Conservation (phyloP, 73 alveolate genomes). For the Paramecium caudatum region DNA sequence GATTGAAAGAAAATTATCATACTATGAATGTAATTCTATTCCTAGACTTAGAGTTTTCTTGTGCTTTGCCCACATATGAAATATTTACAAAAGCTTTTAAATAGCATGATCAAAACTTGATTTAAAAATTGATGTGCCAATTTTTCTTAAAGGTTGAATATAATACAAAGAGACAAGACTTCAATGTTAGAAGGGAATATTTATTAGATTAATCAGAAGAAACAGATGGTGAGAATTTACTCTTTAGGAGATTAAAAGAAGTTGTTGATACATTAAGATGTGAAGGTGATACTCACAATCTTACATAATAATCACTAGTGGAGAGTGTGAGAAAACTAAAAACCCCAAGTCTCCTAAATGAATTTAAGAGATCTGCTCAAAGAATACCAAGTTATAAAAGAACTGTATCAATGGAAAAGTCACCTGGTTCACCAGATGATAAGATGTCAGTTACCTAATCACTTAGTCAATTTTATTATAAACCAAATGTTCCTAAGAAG, state of each 20-base stretch:
- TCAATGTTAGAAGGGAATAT: not conserved
- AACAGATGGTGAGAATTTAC: conserved; percentile 26
- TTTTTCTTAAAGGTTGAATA: conserved; percentile 1
- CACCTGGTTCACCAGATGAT: conserved; percentile 54
- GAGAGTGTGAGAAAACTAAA: too few species aligned
- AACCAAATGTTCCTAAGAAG: not conserved
- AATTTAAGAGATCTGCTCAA: not conserved
- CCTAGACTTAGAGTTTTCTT: not conserved
- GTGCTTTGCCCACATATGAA: conserved; percentile 15
- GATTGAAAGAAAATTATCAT: conserved; percentile 6
- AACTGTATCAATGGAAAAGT: not conserved
- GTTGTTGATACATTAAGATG: not conserved
- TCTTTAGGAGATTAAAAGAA: conserved; percentile 16
- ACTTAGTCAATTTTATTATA: conserved; percentile 16
- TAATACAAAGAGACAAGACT: not conserved
- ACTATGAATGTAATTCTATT: not conserved
- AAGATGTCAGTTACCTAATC: not conserved
- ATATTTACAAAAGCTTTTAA: conserved; percentile 27
- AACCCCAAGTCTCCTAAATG: too few species aligned
- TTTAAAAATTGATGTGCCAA: not conserved
- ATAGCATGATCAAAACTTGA: not conserved
- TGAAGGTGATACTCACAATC: too few species aligned
- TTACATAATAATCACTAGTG: too few species aligned
- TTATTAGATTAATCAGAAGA: conserved; percentile 19
- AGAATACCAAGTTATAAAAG: conserved; percentile 3